Conservation (phyloP, 768 basidiomycete genomes). For the Leccinum obscurum region DNA sequence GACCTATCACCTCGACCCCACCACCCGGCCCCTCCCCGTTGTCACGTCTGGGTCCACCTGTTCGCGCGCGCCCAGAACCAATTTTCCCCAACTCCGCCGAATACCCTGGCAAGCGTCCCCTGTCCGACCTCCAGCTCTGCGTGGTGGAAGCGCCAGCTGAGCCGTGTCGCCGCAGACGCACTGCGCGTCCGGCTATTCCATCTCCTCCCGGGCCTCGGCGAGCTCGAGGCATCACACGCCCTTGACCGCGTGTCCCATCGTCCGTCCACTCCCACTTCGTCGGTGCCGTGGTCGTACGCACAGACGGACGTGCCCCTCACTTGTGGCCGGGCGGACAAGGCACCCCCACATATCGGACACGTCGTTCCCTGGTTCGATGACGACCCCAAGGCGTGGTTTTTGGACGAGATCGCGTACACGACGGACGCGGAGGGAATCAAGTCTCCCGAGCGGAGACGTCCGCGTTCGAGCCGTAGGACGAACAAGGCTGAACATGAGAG, state of each 20-base stretch:
- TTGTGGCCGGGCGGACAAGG: slow-evolving; percentile 36
- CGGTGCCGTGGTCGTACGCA: slow-evolving; percentile 59
- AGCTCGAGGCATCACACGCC: slow-evolving; percentile 64
- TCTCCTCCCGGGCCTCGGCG: slow-evolving; percentile 67
- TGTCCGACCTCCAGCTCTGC: slow-evolving; percentile 80
- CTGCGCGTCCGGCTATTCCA: slow-evolving; percentile 46
- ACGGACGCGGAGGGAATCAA: slow-evolving; percentile 56
- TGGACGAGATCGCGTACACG: slow-evolving; percentile 85
- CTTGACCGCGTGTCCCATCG: slow-evolving; percentile 41
- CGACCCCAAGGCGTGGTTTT: slow-evolving; percentile 91
- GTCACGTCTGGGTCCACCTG: slow-evolving; percentile 77
- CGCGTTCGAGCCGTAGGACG: slow-evolving; percentile 32
- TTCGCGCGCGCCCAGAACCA: slow-evolving; percentile 90
- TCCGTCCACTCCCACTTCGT: slow-evolving; percentile 17
- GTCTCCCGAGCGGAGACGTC: slow-evolving; percentile 63
- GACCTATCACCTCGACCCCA: slow-evolving; percentile 57
- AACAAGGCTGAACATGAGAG: slow-evolving; percentile 20
- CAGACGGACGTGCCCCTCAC: slow-evolving; percentile 41
- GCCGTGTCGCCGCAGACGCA: slow-evolving; percentile 38
- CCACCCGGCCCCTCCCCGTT: slow-evolving; percentile 57
- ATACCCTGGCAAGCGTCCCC: slow-evolving; percentile 63
- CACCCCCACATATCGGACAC: slow-evolving; percentile 52
- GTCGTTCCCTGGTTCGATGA: slow-evolving; percentile 93
- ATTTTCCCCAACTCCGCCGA: slow-evolving; percentile 88
- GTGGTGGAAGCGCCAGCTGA: slow-evolving; percentile 89